Percentiles rank a stretch among this genome's conserved stretches.
Conservation (phyloP, 108 stramenopile genomes). For the Skeletonema potamos region DNA sequence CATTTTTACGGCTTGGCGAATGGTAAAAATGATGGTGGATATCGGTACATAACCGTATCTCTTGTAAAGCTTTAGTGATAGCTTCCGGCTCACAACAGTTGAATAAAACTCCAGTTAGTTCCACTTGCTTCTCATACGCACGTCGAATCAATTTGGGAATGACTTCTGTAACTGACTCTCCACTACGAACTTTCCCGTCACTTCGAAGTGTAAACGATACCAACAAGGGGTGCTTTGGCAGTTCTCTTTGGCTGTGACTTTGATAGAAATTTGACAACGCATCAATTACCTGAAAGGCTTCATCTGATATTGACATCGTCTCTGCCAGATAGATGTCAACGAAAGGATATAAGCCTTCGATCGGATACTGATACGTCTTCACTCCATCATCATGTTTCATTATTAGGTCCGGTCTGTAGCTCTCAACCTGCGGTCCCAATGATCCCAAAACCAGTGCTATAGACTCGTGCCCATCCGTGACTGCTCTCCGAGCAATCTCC, state of each 20-base stretch:
- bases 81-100: slow-evolving; percentile 86
- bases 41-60: slow-evolving; percentile 30
- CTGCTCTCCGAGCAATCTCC: slow-evolving; percentile 56
- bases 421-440: slow-evolving; percentile 74
- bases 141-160: slow-evolving; percentile 43
- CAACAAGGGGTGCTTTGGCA: slow-evolving; percentile 43
- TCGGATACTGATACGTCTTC: slow-evolving; percentile 43
- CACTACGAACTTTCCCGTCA: slow-evolving; percentile 62
- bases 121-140: slow-evolving; percentile 14
- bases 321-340: slow-evolving; percentile 78
- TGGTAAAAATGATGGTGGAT: slow-evolving; percentile 27
- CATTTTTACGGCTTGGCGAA: neutral
- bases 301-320: slow-evolving; percentile 78
- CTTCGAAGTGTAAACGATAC: slow-evolving; percentile 71
- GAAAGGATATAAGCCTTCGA: slow-evolving; percentile 52
- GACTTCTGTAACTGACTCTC: slow-evolving; percentile 43
- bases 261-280: slow-evolving; percentile 38
- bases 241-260: neutral
- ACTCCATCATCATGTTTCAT: slow-evolving; percentile 61
- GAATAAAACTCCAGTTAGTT: slow-evolving; percentile 69
- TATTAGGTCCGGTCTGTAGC: slow-evolving; percentile 77
- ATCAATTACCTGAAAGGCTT: slow-evolving; percentile 70
- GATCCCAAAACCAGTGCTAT: slow-evolving; percentile 62
- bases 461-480: neutral
- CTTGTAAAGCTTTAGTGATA: slow-evolving; percentile 61